Evolutionary conservation across 1,284 basidiomycete species (phyloP).

Genomic region (Termitomyces sp.): DNA sequence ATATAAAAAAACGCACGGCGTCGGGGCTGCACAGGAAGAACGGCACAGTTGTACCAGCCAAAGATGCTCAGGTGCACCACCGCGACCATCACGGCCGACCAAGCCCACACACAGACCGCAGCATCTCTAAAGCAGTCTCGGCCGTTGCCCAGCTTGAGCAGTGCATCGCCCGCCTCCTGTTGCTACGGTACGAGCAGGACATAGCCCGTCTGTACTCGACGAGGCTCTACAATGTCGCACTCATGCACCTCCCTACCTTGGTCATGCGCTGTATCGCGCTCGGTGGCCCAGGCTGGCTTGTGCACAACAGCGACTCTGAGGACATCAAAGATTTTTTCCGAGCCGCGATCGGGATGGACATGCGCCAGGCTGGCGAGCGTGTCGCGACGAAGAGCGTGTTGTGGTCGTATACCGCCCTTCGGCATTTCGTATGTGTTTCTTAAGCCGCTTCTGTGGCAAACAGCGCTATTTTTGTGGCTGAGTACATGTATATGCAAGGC

Average conservation of each 20-base stretch:
- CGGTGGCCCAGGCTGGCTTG: slow-evolving; percentile 60
- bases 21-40: slow-evolving; percentile 40
- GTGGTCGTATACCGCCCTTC: slow-evolving; percentile 68
- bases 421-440: slow-evolving; percentile 55
- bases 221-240: slow-evolving; percentile 54
- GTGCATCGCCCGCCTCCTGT: slow-evolving; percentile 55
- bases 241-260: slow-evolving; percentile 59
- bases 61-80: slow-evolving; percentile 21
- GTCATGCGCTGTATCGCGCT: slow-evolving; percentile 57
- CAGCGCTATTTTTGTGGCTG: background rate
- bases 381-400: slow-evolving; percentile 71
- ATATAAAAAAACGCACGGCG: slow-evolving; percentile 57
- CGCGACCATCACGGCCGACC: slow-evolving; percentile 28
- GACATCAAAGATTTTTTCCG: slow-evolving; percentile 70
- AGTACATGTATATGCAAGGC: slow-evolving; percentile 35
- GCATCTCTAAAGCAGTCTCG: slow-evolving; percentile 46
- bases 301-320: slow-evolving; percentile 56
- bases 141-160: slow-evolving; percentile 59
- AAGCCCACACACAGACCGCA: slow-evolving; percentile 46
- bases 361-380: slow-evolving; percentile 65
- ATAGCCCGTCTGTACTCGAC: slow-evolving; percentile 67
- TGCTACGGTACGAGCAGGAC: slow-evolving; percentile 65
- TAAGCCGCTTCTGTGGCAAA: background rate
- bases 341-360: slow-evolving; percentile 61
- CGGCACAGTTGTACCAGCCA: slow-evolving; percentile 25